These are phyloP conservation scores for Fusarium sp. DNA, from an alignment of 2,329 filamentous ascomycete genomes.

Conservation along the genomic window DNA sequence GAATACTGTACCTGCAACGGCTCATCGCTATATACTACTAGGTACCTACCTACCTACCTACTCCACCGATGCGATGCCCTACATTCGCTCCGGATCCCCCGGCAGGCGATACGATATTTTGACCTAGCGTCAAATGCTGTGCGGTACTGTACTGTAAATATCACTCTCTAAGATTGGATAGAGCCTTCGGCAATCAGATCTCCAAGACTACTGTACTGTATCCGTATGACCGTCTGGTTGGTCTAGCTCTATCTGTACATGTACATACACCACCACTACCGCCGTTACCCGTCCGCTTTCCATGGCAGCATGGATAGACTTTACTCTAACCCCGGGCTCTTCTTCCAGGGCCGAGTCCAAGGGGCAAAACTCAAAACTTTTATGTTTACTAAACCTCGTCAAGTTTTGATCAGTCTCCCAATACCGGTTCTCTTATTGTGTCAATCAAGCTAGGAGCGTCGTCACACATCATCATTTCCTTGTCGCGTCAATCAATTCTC, in stretches of 20 bases:
- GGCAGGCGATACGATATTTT: not conserved
- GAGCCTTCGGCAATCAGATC: constrained; percentile 31
- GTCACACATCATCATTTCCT: not conserved
- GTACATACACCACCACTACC: constrained; percentile 6
- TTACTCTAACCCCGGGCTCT: constrained; percentile 1
- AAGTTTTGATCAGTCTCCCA: not conserved
- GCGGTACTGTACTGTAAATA: not conserved
- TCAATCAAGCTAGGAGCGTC: not conserved
- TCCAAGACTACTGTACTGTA: constrained; percentile 1
- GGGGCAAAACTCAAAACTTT: constrained; percentile 23
- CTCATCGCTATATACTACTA: not conserved
- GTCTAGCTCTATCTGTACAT: not conserved
- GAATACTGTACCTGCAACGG: not conserved
- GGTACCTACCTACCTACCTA: not conserved
- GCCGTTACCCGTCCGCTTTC: constrained; percentile 27
- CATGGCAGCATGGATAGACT: not conserved
- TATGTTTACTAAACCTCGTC: constrained; percentile 24
- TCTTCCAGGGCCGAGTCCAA: constrained; percentile 31
- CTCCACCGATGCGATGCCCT: not conserved
- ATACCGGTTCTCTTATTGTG: not conserved
- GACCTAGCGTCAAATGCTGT: not conserved
- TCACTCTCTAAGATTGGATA: not conserved
- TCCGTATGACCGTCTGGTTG: not conserved
- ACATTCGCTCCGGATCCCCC: not conserved
- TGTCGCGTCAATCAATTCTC: not conserved